Base-by-base conservation (phyloP, 192 early-diverging fungal species). In the Oehlia diaphana region DNA sequence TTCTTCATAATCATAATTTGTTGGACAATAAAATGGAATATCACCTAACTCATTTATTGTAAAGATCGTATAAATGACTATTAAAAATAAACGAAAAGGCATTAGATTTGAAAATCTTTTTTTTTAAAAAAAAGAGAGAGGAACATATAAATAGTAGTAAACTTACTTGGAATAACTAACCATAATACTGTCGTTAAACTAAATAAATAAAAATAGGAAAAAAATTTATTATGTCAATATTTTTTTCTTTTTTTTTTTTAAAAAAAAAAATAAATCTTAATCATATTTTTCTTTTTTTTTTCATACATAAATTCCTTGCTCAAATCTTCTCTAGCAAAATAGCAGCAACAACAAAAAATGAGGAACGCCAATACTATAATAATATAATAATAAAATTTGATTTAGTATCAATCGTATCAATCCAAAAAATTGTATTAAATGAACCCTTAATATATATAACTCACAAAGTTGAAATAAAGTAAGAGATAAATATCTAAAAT, bases 11-110 rank as follows among this genome's bases (percentile, higher is more conserved):
- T 33, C n/a, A 12, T 70, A 35, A 70, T 70, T 44, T 9, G 39
- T 26, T n/a, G 68, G 68, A 70, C 68, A 70, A 44, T 70, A 44
- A 42, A 70, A 70, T 44, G 68, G 68, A 42, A 70, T 44, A 42
- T 42, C 68, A 19, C 37, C 68, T n/a, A 70, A 19, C 21, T 70
- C 68, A n/a, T 70, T n/a, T 21, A 7, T 19, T 10, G 68, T 70
- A 13, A 44, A 70, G 16, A 70, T 23, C 4, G 68, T 70, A 19
- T 70, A 70, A 44, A 70, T 12, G 9, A 35, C 65, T 67, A 0
- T 44, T 44, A 12, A 12, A 47, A 12, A 47, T 47, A 47, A 47
- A 58, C 16, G 12, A 58, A 58, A 21, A 19, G 14, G 53, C 0
- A 58, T 58, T 58, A 47, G 53, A 19, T 58, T 4, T 21, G 16